Percentiles rank a stretch among this genome's conserved stretches.
These are phyloP conservation scores for Diaporthe destruens DNA, from an alignment of 2,329 filamentous ascomycete genomes.

Conservation along the genomic window DNA sequence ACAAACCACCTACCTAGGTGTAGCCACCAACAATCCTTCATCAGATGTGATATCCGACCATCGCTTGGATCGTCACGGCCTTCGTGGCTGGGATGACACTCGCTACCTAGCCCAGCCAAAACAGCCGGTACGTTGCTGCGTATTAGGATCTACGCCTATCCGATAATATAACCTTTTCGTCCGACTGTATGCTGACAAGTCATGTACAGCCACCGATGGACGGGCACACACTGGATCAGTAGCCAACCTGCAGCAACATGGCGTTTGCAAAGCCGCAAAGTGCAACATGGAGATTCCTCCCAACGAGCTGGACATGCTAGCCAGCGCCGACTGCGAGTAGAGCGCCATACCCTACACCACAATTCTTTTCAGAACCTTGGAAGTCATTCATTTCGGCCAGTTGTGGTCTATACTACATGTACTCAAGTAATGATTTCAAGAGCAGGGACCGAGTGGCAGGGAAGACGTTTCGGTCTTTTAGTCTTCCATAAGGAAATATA, in stretches of 20 bases:
- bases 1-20: too few species aligned
- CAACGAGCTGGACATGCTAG: constrained; percentile 15
- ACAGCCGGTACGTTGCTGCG: constrained; percentile 6
- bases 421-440: too few species aligned
- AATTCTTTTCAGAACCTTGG: background rate
- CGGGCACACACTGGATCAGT: constrained; percentile 7
- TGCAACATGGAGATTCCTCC: constrained; percentile 10
- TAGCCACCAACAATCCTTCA: background rate
- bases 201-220: constrained; percentile 3
- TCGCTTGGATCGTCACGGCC: constrained; percentile 13
- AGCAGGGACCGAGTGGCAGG: background rate
- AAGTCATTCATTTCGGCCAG: background rate
- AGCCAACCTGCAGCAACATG: constrained; percentile 2
- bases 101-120: constrained; percentile 9
- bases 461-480: background rate
- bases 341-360: background rate
- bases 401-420: too few species aligned
- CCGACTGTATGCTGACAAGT: background rate
- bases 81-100: constrained; percentile 13
- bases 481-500: background rate
- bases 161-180: too few species aligned
- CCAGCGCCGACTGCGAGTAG: constrained; percentile 17
- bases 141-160: background rate
- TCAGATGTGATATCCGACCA: background rate
- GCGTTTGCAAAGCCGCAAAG: constrained; percentile 13